Base-by-base conservation (phyloP, 441 rosid species). In the Mallotus repandus region DNA sequence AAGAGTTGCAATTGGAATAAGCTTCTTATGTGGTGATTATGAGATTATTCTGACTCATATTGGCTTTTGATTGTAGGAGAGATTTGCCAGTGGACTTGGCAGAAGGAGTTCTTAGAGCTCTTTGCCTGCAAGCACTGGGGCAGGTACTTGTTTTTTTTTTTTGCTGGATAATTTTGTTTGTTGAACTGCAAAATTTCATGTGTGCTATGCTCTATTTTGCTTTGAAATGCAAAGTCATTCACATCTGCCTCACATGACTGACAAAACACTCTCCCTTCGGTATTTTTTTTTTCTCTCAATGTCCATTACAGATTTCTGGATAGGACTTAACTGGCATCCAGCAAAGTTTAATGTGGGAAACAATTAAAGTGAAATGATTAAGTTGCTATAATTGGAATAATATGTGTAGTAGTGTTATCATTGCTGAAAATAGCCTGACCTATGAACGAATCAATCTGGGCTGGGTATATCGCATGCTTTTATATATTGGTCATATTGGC, bases 81-180 rank as follows among this genome's bases (percentile, higher is more conserved):
- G 88, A 85, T 74, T 87, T 94, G 76, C 99, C 99, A 14, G 95
- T 91, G 55, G 98, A 94, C 82, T 84, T 96, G 72, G 89, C 91
- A 19, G 99, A 92, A 85, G 99, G 97, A 81, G 89, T 85, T 78
- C 92, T 94, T 78, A 81, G 91, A 79, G 98, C 98, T 60, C 92
- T 91, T 80, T 89, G 95, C 88, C 80, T 91, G 79, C 99, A 96
- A 81, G 93, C 99, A 78, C 61, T 96, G 80, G 99, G 99, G 76
- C 97, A 91, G 98, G 99, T 96, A 85, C 25, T 64, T 32, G 50
- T 73, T 69, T 22, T 71, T 71, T 56, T 52, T 71, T 72, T 56
- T 52, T 46, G 46, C 55, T 57, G 65, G 29, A 48, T 68, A 29
- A 18, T 46, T 68, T 54, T 55, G 15, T 63, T 66, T 68, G 73